A percentile compares a stretch with the other conserved stretches of the same genome.
These are phyloP conservation scores for Talaromyces albobiverticillius DNA, from an alignment of 2,329 filamentous ascomycete genomes.

Conservation along the genomic window DNA sequence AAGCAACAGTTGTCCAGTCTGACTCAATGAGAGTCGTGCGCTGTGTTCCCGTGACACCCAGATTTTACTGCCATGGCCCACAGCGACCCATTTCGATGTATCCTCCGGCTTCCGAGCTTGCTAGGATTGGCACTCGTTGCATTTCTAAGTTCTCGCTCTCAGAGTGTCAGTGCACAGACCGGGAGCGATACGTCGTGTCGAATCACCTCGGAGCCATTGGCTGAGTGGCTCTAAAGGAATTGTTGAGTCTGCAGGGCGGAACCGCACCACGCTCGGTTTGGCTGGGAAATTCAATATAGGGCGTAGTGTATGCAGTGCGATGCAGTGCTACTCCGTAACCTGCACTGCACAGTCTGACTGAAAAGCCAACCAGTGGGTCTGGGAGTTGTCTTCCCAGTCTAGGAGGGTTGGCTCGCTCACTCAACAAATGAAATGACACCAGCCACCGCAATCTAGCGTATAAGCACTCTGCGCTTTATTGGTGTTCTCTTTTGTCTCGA, in stretches of 20 bases:
- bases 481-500: background rate
- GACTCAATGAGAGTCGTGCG: conserved; percentile 5
- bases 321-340: background rate
- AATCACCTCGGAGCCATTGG: conserved; percentile 3
- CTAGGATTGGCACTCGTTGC: background rate
- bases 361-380: too few relatives aligned
- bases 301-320: background rate
- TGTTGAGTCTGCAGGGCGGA: background rate
- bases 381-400: background rate
- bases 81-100: background rate
- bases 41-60: conserved; percentile 10
- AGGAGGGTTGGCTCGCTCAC: too few relatives aligned
- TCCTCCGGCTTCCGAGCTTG: background rate
- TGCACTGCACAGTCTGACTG: background rate
- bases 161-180: background rate
- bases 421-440: too few relatives aligned
- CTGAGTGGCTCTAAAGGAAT: background rate
- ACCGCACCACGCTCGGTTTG: background rate
- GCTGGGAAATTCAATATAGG: background rate
- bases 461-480: background rate
- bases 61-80: conserved; percentile 2
- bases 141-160: background rate
- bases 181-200: conserved; percentile 2
- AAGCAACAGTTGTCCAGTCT: background rate
- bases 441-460: background rate